Percentiles rank a stretch among this genome's conserved stretches.
phyloP scores from a whole-genome alignment of 805 yeast species.

The Zygoascus bituminiphila region DNA sequence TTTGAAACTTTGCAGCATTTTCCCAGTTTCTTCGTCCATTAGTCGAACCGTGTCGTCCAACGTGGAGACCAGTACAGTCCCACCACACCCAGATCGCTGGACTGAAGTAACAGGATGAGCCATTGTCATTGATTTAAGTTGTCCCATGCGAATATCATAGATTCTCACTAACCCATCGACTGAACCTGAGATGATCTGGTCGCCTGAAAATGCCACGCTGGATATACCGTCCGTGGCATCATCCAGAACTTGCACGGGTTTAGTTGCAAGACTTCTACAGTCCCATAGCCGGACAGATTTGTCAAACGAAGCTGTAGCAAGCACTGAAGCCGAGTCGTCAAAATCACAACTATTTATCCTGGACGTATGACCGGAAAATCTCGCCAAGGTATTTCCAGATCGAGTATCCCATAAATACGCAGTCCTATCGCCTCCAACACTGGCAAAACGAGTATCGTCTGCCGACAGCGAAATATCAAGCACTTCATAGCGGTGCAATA shows the following conservation, averaged over 20 bases:
- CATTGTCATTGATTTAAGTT: constrained; percentile 18
- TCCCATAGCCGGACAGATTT: constrained; percentile 30
- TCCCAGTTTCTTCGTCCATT: constrained; percentile 21
- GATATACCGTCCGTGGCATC: constrained; percentile 31
- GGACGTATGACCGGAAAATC: constrained; percentile 23
- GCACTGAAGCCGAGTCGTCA: constrained; percentile 20
- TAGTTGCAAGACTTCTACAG: constrained; percentile 11
- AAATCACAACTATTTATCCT: constrained; percentile 23
- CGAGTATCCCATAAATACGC: constrained; percentile 27
- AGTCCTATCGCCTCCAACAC: constrained; percentile 28
- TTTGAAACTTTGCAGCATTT: constrained; percentile 17
- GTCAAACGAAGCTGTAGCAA: constrained; percentile 28
- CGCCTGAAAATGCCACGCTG: constrained; percentile 16
- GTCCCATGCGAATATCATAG: constrained; percentile 28
- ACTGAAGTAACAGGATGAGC: constrained; percentile 26
- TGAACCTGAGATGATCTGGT: constrained; percentile 24
- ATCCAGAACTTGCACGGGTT: constrained; percentile 31
- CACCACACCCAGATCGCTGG: constrained; percentile 7
- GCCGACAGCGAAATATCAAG: constrained; percentile 22
- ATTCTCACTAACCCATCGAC: constrained; percentile 27
- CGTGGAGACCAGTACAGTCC: constrained; percentile 19
- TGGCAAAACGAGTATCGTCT: constrained; percentile 24
- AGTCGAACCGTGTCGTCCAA: constrained; percentile 23
- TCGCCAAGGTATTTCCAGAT: constrained; percentile 18
- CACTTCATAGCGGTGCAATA: constrained; percentile 25